These are phyloP conservation scores for Cladosporium sp. DNA, from an alignment of 2,329 filamentous ascomycete species.

Conservation along the genomic window DNA sequence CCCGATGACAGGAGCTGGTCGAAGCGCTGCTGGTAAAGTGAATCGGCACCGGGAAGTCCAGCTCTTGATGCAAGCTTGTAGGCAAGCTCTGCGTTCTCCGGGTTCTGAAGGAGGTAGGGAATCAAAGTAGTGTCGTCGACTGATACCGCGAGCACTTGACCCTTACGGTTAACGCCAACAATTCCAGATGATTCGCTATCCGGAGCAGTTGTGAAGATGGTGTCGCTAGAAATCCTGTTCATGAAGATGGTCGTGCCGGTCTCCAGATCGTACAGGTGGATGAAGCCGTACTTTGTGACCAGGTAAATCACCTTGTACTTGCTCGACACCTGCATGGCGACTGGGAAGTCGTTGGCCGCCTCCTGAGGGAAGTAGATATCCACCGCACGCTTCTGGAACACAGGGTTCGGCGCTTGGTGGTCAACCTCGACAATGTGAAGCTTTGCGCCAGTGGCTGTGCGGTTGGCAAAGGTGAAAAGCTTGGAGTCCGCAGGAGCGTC, in stretches of 20 bases:
- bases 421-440: conserved; percentile 97
- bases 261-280: conserved; percentile 97
- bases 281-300: conserved; percentile 98
- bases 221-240: conserved; percentile 99
- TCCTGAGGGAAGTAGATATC: conserved; percentile 97
- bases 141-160: conserved; percentile 89
- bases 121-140: conserved; percentile 90
- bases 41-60: conserved; percentile 88
- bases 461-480: conserved; percentile 93
- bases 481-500: conserved; percentile 88
- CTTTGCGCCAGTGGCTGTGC: conserved; percentile 84
- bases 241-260: conserved; percentile 95
- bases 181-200: conserved; percentile 84
- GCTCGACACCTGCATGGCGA: conserved; percentile 93
- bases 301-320: conserved; percentile 97
- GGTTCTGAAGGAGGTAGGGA: conserved; percentile 92
- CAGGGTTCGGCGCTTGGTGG: conserved; percentile 80
- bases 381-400: conserved; percentile 91
- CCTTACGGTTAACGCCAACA: conserved; percentile 93
- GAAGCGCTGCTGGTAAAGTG: conserved; percentile 88
- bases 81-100: conserved; percentile 86
- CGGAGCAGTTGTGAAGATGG: conserved; percentile 89
- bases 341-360: conserved; percentile 94
- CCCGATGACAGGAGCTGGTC: conserved; percentile 77
- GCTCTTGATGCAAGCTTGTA: conserved; percentile 95